phyloP scores from a whole-genome alignment of 129 eudicot genomes.

The Flaveria linearis region DNA sequence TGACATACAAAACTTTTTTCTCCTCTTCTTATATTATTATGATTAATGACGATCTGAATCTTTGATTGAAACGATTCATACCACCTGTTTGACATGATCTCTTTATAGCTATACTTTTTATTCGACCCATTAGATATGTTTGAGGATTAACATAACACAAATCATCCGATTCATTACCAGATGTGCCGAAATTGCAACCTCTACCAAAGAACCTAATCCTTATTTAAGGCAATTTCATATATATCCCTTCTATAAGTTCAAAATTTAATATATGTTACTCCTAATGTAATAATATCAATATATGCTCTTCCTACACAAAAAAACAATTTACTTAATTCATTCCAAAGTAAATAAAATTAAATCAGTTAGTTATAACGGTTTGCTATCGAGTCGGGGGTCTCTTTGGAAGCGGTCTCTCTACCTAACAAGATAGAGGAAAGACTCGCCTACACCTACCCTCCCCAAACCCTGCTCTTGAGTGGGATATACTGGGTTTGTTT shows the following conservation, averaged over 20 bases:
- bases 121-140: not conserved
- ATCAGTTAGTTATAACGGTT: not conserved
- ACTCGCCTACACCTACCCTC: no score
- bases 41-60: not conserved
- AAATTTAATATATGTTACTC: no score
- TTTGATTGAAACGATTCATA: not conserved
- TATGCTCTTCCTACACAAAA: not conserved
- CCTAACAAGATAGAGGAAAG: no score
- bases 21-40: not conserved
- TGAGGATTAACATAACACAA: not conserved
- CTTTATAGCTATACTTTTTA: not conserved
- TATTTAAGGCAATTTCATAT: no score
- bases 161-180: not conserved
- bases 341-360: not conserved
- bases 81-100: not conserved
- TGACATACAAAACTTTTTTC: not conserved
- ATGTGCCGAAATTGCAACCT: not conserved
- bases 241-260: no score
- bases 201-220: not conserved
- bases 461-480: no score
- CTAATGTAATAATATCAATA: not conserved
- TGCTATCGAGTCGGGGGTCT: no score
- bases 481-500: no score
- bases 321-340: not conserved
- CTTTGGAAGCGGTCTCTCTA: no score